Percentiles rank a stretch among this genome's conserved stretches.
phyloP scores from a whole-genome alignment of 2,329 filamentous ascomycete species.

The Phaeophleospora eucalypticola region DNA sequence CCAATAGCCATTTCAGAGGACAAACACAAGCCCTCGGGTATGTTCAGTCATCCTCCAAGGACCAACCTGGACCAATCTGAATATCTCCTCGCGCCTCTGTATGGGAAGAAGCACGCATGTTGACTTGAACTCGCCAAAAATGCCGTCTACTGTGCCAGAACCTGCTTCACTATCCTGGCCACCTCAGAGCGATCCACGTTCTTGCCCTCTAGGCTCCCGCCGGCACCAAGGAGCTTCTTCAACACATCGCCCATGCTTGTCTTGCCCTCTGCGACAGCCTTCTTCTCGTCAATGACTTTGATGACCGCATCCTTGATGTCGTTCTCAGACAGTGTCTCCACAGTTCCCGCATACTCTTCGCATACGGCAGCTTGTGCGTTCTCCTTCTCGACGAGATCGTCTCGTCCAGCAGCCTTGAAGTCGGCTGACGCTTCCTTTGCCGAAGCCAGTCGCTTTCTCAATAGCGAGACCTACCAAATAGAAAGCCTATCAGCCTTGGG shows the following conservation, averaged over 20 bases:
- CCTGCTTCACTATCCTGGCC: conserved; percentile 55
- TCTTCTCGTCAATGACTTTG: conserved; percentile 50
- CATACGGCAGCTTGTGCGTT: conserved; percentile 61
- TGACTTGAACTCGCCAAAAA: too few species aligned
- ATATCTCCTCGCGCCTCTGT: too few species aligned
- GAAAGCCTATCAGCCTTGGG: not conserved
- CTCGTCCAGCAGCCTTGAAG: conserved; percentile 59
- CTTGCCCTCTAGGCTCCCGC: conserved; percentile 57
- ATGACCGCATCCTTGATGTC: conserved; percentile 56
- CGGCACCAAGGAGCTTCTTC: conserved; percentile 53
- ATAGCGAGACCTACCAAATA: conserved; percentile 47
- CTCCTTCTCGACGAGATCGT: conserved; percentile 69
- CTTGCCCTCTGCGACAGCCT: conserved; percentile 43
- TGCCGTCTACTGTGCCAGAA: conserved; percentile 20
- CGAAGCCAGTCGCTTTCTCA: conserved; percentile 60
- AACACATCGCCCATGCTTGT: conserved; percentile 58
- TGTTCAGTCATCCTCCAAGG: too few species aligned
- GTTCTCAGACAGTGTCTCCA: conserved; percentile 56
- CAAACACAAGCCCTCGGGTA: too few species aligned
- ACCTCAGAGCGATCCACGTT: conserved; percentile 61
- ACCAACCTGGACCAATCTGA: too few species aligned
- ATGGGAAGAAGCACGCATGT: not conserved
- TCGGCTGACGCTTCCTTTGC: conserved; percentile 59
- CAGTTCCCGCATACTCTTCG: conserved; percentile 59
- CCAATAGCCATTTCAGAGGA: too few species aligned